Evolutionary conservation across 345 rosid species (phyloP).

Genomic region (Rubroshorea leprosula): DNA sequence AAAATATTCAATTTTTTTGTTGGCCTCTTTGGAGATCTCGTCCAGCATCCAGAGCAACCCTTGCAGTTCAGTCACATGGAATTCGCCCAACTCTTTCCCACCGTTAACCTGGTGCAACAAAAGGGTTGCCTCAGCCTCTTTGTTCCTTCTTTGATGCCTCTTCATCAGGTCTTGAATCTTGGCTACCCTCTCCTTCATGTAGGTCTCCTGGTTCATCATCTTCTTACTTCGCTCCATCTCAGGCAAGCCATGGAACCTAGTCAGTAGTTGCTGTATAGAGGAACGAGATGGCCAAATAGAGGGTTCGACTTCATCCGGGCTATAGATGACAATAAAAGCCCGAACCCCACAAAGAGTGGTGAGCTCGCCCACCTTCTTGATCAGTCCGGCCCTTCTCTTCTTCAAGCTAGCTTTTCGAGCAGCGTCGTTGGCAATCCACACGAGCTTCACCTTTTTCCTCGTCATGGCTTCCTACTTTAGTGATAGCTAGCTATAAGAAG

Average conservation of each 20-base stretch:
- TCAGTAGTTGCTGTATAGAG: slow-evolving; percentile 12
- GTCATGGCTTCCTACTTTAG: too few relatives aligned
- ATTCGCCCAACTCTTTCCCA: slow-evolving; percentile 4
- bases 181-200: slow-evolving; percentile 19
- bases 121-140: slow-evolving; percentile 12
- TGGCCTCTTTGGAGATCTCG: slow-evolving; percentile 18
- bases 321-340: slow-evolving; percentile 28
- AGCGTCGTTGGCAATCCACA: slow-evolving; percentile 28
- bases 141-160: slow-evolving; percentile 17
- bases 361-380: slow-evolving; percentile 42
- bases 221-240: slow-evolving; percentile 27
- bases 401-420: slow-evolving; percentile 42
- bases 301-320: slow-evolving; percentile 32
- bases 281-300: slow-evolving; percentile 26
- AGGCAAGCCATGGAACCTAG: slow-evolving; percentile 19
- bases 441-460: slow-evolving; percentile 42
- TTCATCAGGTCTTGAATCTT: slow-evolving; percentile 16
- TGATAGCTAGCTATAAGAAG: too few relatives aligned
- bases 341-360: slow-evolving; percentile 33
- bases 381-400: slow-evolving; percentile 34
- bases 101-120: slow-evolving; percentile 18
- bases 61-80: slow-evolving; percentile 8
- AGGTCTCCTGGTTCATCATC: slow-evolving; percentile 29
- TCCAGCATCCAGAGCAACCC: slow-evolving; percentile 18
- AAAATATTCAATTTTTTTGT: slow-evolving; percentile 16